Evolutionary conservation across 768 basidiomycete species (phyloP), one percentile per base, ranked within the genome.

Genomic region (Termitomyces sp.): DNA sequence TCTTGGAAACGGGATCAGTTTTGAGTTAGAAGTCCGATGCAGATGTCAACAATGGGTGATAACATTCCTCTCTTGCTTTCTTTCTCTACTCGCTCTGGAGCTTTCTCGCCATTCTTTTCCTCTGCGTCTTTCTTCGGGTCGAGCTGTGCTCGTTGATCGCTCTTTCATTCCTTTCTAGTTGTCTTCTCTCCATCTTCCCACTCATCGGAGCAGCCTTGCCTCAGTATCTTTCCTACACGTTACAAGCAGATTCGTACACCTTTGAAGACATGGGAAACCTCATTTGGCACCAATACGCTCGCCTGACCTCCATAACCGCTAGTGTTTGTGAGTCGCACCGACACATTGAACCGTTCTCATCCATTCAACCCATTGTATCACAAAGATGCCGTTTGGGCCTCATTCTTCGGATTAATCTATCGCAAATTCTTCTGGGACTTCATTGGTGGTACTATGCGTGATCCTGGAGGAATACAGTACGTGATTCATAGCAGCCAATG

Each of bases 341-440:
- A 38, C 35, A 39, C 12, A 48, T 24, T 33, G 28, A n/a, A n/a
- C n/a, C n/a, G 11, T 44, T 7, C 57, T 51, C 12, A 4, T 28
- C 40, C 38, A 24, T 45, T 50, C 56, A 64, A 68, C 57, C 63
- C 32, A 42, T 35, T 57, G 56, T 8, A 5, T 40, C 3, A 49
- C 46, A 45, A 57, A 93, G 92, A 92, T 71, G 84, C 87, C 60
- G 77, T 93, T 12, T 93, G 91, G 92, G 88, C 90, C 15, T 79
- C 84, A 36, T 88, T 91, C 75, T 96, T 84, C 76, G 94, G 87
- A 18, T 72, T 95, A 15, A 78, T 89, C 67, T 94, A 86, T 77
- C 91, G 93, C 74, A 96, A 96, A 78, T 96, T 93, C 84, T 95
- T 96, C 77, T 96, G 92, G 91, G 95, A 96, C 78, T 93, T 96